Base-by-base conservation (phyloP, 192 early-diverging fungal species). In the Pilaira anomala region DNA sequence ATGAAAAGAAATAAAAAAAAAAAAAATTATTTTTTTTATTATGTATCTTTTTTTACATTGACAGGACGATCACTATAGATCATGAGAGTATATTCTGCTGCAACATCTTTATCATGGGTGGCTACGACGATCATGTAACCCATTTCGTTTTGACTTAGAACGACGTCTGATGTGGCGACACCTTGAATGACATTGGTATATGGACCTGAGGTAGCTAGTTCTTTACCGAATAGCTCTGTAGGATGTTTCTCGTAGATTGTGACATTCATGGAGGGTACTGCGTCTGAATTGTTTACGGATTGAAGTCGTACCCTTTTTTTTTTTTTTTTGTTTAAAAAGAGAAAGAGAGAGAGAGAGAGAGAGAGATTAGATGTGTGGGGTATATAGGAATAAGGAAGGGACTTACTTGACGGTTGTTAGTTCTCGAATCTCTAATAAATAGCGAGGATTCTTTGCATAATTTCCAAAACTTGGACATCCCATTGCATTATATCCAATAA, bases 281-380 rank as follows among this genome's bases (percentile, higher is more conserved):
- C 76, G 7, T 83, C 78, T 1, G 60, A 79, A 39, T 86, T 84
- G 7, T 83, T 75, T 28, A 83, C 80, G 7, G 88, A 83, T 63
- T 91, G 89, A 30, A 93, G 66, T 18, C 91, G 82, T 19, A 85
- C 80, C 64, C 85, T n/a, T n/a, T n/a, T n/a, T n/a, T n/a, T n/a
- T n/a, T n/a, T n/a, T n/a, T n/a, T n/a, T n/a, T n/a, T n/a, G n/a
- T n/a, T n/a, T 87, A 56, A 57, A 48, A 18, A 22, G 24, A 28
- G 45, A 39, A 14, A 46, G 41, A 60, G 16, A 19, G 12, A 30
- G 25, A 12, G 51, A 25, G 9, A 25, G 22, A 26, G 9, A 8
- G 9, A 9, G 9, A 16, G 51, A 7, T 7, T 26, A 25, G 26
- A 21, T 9, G 7, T 2, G 11, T 48, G n/a, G n/a, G n/a, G n/a